Evolutionary conservation across 192 early-diverging fungal genomes (phyloP), one percentile per base, ranked within the genome.

Genomic region (Spinellus fusiger): DNA sequence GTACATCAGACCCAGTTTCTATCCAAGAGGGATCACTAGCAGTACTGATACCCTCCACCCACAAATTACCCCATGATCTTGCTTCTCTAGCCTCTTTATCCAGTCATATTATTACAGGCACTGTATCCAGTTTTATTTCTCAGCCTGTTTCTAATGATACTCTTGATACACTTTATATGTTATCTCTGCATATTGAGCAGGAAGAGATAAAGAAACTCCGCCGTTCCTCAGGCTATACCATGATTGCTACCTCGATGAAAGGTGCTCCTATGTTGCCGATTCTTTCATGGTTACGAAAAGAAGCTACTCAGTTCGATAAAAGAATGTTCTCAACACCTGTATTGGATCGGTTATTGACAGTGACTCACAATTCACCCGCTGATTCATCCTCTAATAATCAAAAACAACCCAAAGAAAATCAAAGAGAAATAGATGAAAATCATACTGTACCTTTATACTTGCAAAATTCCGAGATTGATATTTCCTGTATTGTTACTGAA

Each of bases 201-300:
- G 6, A 25, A 0, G 15, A 50, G 1, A 1, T 50, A 8, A 37
- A 34, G 29, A 20, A 31, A 27, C 5, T 61, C 1, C 31, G 51
- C 10, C 49, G 59, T 27, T 61, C 59, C 0, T 29, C 33, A 0
- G 28, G 16, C 1, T 61, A 61, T 9, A 61, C 49, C 7, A 26
- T 51, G 5, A 23, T 50, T 3, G 25, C 13, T 16, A 32, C 22
- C 13, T 28, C 13, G 26, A 33, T 12, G 22, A 61, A 61, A 27
- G 48, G 29, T 28, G 15, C 49, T 0, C 5, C 59, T 16, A 23
- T 32, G 1, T 23, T 61, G 1, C 20, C 59, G 0, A 26, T 51
- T n/a, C 49, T 61, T 9, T 26, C 20, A 4, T 61, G 59, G 59
- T n/a, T 61, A 4, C 48, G 49, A 1, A 34, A 32, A n/a, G 59